Percentiles rank a stretch among this genome's conserved stretches.
phyloP scores from a whole-genome alignment of 2,329 filamentous ascomycete species.

The Penicillium nordicum region DNA sequence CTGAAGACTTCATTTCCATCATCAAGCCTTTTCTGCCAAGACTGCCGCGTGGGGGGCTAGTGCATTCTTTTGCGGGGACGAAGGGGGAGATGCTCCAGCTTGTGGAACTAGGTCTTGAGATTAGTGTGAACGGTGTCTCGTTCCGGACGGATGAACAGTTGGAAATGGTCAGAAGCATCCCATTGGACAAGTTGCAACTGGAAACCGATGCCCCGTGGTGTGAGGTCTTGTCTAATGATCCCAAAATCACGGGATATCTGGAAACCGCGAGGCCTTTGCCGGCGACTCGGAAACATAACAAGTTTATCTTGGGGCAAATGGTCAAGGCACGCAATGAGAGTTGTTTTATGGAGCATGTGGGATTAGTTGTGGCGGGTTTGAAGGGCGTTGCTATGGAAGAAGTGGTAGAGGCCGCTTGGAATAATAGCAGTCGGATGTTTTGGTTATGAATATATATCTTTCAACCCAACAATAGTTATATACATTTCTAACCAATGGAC shows the following conservation, averaged over 20 bases:
- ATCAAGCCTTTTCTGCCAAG: slow-evolving; percentile 40
- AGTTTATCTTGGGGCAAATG: slow-evolving; percentile 47
- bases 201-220: slow-evolving; percentile 53
- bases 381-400: slow-evolving; percentile 45
- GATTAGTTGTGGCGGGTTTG: slow-evolving; percentile 48
- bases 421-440: slow-evolving; percentile 39
- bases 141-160: slow-evolving; percentile 41
- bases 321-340: slow-evolving; percentile 51
- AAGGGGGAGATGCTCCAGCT: slow-evolving; percentile 42
- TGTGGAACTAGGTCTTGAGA: slow-evolving; percentile 39
- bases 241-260: slow-evolving; percentile 44
- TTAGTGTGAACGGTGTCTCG: slow-evolving; percentile 52
- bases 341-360: slow-evolving; percentile 48
- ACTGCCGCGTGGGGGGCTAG: slow-evolving; percentile 58
- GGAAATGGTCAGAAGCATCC: slow-evolving; percentile 44
- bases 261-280: slow-evolving; percentile 38
- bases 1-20: slow-evolving; percentile 44
- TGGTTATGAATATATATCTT: slow-evolving; percentile 4
- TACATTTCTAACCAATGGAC: background rate
- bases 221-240: slow-evolving; percentile 39
- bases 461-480: no score
- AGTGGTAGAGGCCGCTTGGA: slow-evolving; percentile 41
- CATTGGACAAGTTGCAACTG: slow-evolving; percentile 43
- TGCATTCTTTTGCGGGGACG: slow-evolving; percentile 87
- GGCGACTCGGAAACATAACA: slow-evolving; percentile 49